Conservation (phyloP, 2,329 filamentous ascomycete species). For the Colletotrichum gloeosporioides region DNA sequence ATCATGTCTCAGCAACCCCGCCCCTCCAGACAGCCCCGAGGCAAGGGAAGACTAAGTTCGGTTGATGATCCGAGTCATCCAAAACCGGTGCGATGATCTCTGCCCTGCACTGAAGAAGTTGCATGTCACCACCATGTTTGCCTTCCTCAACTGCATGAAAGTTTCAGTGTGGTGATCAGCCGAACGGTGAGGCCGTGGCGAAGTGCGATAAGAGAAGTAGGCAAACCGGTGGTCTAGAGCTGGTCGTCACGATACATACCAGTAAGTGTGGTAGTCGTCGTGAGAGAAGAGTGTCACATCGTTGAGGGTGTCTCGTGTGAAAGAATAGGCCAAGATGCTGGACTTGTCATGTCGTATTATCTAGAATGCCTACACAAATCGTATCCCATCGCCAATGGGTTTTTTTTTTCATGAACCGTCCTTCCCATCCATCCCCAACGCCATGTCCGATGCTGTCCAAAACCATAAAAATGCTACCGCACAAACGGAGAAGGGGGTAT, state of each 20-base stretch:
- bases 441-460: not conserved
- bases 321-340: not conserved
- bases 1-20: not conserved
- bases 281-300: fast-evolving
- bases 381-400: not conserved
- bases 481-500: not conserved
- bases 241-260: not conserved
- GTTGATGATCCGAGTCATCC: not conserved
- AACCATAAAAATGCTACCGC: not conserved
- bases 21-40: not conserved
- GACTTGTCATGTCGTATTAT: not conserved
- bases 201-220: not conserved
- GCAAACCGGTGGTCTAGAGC: fast-evolving
- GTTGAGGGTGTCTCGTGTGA: fast-evolving
- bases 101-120: not conserved
- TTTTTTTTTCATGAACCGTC: not conserved
- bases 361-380: not conserved
- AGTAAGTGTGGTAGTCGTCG: not conserved
- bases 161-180: not conserved
- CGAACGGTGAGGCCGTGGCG: not conserved
- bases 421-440: not conserved
- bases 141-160: not conserved
- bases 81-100: not conserved
- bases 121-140: not conserved
- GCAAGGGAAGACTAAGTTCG: not conserved